Base-by-base conservation (phyloP, 768 basidiomycete genomes). In the Roridomyces roridus region DNA sequence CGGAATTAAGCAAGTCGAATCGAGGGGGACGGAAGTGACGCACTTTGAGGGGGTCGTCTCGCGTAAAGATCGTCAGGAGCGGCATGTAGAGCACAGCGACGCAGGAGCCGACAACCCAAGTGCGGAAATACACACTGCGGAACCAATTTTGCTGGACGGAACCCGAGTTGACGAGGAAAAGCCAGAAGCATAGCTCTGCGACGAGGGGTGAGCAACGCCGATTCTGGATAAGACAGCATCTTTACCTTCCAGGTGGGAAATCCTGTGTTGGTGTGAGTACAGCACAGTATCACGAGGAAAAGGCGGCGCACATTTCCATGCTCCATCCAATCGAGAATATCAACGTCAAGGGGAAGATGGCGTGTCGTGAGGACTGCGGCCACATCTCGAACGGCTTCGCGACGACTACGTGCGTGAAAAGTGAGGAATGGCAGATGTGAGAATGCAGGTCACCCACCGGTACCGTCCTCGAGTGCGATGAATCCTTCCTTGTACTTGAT, bases 181-280 rank as follows among this genome's bases (percentile, higher is more conserved):
- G 73, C 92, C 92, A 94, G 69, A 94, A 94, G 65, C 90, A 94
- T 0, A 94, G 77, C 64, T 94, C 92, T 92, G 24, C 3, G 54
- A 8, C 47, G 51, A 46, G 26, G 44, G 18, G 41, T 58, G 28
- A 58, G 55, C 45, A 46, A 18, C 52, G 24, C 5, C n/a, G n/a
- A n/a, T n/a, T 37, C 43, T 41, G 26, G 23, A 29, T 35, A 28
- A 17, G 3, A 10, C 8, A 17, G 18, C 43, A 44, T 21, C 28
- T 3, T 39, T 60, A 89, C 90, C 90, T 85, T 92, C 90, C 63
- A 92, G 70, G 70, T 92, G 91, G 0, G 89, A 88, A 7, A 91
- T 82, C 78, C 90, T 92, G 57, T 24, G 21, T 8, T 23, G 37
- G 14, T 25, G 42, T 53, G 17, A 43, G 40, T 20, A 43, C 18